Evolutionary conservation across 306 rosid genomes (phyloP).

Genomic region (Hylodesmum podocarpum): DNA sequence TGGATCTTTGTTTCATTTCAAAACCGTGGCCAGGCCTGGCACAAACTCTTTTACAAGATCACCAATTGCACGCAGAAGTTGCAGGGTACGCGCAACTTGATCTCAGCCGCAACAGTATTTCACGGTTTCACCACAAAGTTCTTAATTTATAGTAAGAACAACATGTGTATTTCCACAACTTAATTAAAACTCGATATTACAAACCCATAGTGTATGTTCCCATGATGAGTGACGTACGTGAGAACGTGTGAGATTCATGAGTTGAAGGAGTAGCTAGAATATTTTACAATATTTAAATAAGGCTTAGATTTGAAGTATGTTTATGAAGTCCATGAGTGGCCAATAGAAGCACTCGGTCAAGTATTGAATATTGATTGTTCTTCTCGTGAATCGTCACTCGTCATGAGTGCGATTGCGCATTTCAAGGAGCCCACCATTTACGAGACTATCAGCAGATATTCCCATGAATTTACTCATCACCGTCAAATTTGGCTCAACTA

Average conservation of each 20-base stretch:
- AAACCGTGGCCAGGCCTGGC: background rate
- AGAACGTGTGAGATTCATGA: background rate
- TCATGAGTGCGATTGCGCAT: background rate
- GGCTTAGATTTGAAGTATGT: background rate
- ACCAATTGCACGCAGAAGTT: background rate
- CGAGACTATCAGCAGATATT: background rate
- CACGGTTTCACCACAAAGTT: background rate
- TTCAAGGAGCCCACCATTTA: slow-evolving; percentile 15
- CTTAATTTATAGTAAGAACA: background rate
- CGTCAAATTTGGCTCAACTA: background rate
- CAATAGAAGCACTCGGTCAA: background rate
- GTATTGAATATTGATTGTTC: background rate
- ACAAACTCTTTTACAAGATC: slow-evolving; percentile 27
- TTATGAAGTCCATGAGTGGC: background rate
- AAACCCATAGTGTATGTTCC: no score
- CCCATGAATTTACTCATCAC: background rate
- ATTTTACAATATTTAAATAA: background rate
- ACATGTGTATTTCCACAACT: background rate
- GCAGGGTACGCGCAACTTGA: slow-evolving; percentile 22
- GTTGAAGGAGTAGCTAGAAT: background rate
- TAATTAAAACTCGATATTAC: background rate
- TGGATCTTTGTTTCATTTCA: slow-evolving; percentile 14
- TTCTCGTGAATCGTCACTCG: no score
- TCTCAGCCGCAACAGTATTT: background rate
- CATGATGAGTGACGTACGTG: background rate